Evolutionary conservation across 2,329 filamentous ascomycete species (phyloP), one percentile per base, ranked within the genome.

Genomic region (Colletotrichum tropicicola): DNA sequence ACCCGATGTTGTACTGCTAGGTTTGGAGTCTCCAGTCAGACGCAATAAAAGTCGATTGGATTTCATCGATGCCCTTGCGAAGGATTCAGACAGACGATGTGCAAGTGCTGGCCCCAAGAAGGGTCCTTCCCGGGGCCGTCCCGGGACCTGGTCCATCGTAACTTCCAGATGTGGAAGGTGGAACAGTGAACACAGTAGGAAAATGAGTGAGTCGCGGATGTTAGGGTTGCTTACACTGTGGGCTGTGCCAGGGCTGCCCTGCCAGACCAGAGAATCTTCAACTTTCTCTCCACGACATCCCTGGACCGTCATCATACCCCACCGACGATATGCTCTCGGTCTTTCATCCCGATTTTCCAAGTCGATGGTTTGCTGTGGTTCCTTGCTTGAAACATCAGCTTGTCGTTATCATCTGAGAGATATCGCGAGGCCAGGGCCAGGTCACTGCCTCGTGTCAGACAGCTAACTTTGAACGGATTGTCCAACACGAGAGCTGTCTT

Each of bases 151-250:
- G 48, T 12, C 43, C 19, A 13, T 45, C 12, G 19, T 9, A 21
- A 19, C 13, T 55, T 47, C 57, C 44, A 13, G 25, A 54, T 59
- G 3, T 21, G 43, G 61, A 44, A 54, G 44, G 61, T 51, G 57
- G 49, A 13, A 28, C 39, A 12, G 13, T 10, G 10, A n/a, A 19
- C 21, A 13, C 23, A 35, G 59, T 37, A 9, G n/a, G 6, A 43
- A 2, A 10, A 8, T 23, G 39, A 23, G 39, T 13, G 13, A 1
- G 13, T 4, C n/a, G 3, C 13, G 7, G n/a, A n/a, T n/a, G n/a
- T n/a, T n/a, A n/a, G n/a, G n/a, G n/a, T n/a, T 15, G 5, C 7
- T n/a, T 27, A 21, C 53, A 47, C 53, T 35, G 53, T 56, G 17
- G 10, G 2, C 6, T 5, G n/a, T 4, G n/a, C 32, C n/a, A 35